Conservation (phyloP, 371 early-diverging fungal genomes). For the Amoeboaphelidium occidentale region DNA sequence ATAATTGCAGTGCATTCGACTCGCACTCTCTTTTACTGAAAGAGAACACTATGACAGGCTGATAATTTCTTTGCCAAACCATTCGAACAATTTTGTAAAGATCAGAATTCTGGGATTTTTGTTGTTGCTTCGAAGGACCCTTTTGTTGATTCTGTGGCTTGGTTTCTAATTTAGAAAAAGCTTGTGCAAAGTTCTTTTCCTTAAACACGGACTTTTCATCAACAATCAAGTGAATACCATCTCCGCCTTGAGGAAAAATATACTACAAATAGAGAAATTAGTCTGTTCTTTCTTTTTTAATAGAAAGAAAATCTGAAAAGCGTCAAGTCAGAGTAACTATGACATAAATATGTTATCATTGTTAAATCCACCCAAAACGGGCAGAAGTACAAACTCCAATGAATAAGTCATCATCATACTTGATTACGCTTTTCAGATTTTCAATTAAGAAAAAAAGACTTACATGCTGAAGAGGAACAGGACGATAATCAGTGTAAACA, state of each 20-base stretch:
- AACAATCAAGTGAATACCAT: constrained; percentile 81
- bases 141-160: constrained; percentile 17
- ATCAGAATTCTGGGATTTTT: constrained; percentile 32
- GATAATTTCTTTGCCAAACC: constrained; percentile 76
- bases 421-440: not conserved
- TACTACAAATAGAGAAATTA: constrained; percentile 16
- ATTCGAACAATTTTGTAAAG: constrained; percentile 81
- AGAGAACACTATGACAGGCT: constrained; percentile 97
- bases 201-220: constrained; percentile 87
- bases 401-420: not conserved
- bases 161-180: constrained; percentile 36
- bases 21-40: constrained; percentile 97
- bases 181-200: constrained; percentile 80
- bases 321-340: not conserved
- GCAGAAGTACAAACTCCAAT: not conserved
- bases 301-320: not conserved
- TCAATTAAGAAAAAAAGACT: constrained; percentile 7
- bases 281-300: not conserved
- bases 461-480: constrained; percentile 84
- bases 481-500: constrained; percentile 98
- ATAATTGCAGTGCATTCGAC: constrained; percentile 63
- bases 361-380: not conserved
- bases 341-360: not conserved
- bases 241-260: constrained; percentile 73
- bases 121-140: constrained; percentile 1